These are phyloP conservation scores for Albugo laibachii DNA, from an alignment of 352 stramenopile species.

Conservation along the genomic window DNA sequence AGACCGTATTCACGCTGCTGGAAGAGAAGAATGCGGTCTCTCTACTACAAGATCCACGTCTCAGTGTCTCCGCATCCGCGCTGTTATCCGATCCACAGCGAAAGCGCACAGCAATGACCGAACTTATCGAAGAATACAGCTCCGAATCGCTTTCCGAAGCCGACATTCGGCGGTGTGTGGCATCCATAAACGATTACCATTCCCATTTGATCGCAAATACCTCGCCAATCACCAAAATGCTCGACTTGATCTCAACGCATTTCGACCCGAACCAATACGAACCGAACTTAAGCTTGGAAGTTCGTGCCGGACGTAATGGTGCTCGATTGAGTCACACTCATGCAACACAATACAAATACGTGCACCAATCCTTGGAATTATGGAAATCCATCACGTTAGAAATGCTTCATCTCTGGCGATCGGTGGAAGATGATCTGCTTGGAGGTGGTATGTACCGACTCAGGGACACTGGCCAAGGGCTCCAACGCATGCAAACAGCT, in stretches of 20 bases:
- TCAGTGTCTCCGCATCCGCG: conserved; percentile 41
- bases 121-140: conserved; percentile 22
- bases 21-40: conserved; percentile 31
- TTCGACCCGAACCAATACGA: conserved; percentile 25
- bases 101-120: conserved; percentile 11
- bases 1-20: conserved; percentile 64
- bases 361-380: conserved; percentile 35
- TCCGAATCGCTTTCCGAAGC: conserved; percentile 21
- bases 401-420: conserved; percentile 46
- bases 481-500: conserved; percentile 45
- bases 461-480: conserved; percentile 37
- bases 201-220: conserved; percentile 37
- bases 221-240: conserved; percentile 40
- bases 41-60: conserved; percentile 52
- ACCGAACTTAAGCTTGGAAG: conserved; percentile 21
- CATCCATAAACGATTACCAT: conserved; percentile 32
- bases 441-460: conserved; percentile 29
- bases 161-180: conserved; percentile 27
- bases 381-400: conserved; percentile 41
- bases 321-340: conserved; percentile 37
- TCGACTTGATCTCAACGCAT: conserved; percentile 26
- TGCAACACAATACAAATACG: conserved; percentile 36
- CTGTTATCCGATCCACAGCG: conserved; percentile 5
- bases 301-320: conserved; percentile 33
- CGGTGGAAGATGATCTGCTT: conserved; percentile 36